Percentiles rank a stretch among this genome's conserved stretches.
These are phyloP conservation scores for Chalciporus sphaerocephalus DNA, from an alignment of 768 basidiomycete genomes.

Conservation along the genomic window DNA sequence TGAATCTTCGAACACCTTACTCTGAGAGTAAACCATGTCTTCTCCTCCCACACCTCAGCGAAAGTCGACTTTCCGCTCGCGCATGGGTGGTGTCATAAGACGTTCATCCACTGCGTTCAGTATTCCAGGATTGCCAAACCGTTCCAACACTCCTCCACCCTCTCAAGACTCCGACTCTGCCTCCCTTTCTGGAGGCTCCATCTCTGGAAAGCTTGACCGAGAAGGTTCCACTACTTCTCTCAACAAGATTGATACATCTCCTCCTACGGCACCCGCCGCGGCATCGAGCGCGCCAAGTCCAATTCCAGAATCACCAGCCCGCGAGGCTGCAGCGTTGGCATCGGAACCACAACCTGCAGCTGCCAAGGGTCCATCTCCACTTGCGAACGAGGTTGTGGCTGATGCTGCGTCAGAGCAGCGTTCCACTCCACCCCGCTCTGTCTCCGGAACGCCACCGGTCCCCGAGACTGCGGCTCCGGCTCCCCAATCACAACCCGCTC, in stretches of 20 bases:
- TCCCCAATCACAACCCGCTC: slow-evolving; percentile 10
- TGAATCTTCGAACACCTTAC: background rate
- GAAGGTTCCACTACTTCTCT: slow-evolving; percentile 29
- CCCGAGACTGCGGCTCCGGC: slow-evolving; percentile 12
- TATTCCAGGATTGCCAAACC: slow-evolving; percentile 35
- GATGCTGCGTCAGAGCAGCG: slow-evolving; percentile 14
- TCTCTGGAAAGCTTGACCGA: slow-evolving; percentile 28
- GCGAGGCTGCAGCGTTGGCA: slow-evolving; percentile 46
- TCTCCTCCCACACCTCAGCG: slow-evolving; percentile 32
- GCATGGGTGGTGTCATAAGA: slow-evolving; percentile 57
- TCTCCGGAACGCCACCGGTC: slow-evolving; percentile 18
- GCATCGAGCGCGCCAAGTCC: slow-evolving; percentile 47
- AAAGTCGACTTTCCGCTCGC: slow-evolving; percentile 47
- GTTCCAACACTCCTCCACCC: slow-evolving; percentile 24
- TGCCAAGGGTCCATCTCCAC: slow-evolving; percentile 41
- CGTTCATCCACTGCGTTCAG: slow-evolving; percentile 56
- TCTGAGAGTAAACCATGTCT: slow-evolving; percentile 25
- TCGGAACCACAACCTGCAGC: slow-evolving; percentile 24
- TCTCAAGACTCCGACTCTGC: slow-evolving; percentile 28
- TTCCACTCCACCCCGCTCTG: slow-evolving; percentile 17
- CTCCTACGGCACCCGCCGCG: slow-evolving; percentile 22
- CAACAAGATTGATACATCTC: slow-evolving; percentile 32
- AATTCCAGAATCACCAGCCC: slow-evolving; percentile 64
- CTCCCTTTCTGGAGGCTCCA: slow-evolving; percentile 21
- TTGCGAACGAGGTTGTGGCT: slow-evolving; percentile 29